These are phyloP conservation scores for Triticum urartu DNA, from an alignment of 176 grass and related monocot species.

Conservation along the genomic window DNA sequence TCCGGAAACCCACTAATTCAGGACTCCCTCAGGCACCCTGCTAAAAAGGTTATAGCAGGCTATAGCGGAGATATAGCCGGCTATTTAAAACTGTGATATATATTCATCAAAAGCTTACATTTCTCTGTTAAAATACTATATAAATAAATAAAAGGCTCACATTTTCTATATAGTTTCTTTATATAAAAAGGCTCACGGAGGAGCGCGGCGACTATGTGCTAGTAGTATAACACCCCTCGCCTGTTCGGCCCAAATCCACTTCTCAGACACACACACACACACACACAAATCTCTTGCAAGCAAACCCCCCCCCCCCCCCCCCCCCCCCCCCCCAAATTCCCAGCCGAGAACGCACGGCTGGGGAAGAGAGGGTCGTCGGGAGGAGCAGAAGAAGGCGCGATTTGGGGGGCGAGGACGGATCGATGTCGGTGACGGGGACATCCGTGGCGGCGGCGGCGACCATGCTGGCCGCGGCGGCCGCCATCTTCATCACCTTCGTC, in stretches of 20 bases:
- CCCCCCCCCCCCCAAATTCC: too few species aligned
- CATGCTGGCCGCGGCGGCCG: slow-evolving; percentile 48
- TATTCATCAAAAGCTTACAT: too few species aligned
- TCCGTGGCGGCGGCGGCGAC: slow-evolving; percentile 41
- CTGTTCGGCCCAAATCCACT: slow-evolving; percentile 18
- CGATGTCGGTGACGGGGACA: slow-evolving; percentile 45
- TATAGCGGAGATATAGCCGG: too few species aligned
- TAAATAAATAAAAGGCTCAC: too few species aligned
- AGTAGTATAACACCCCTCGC: not conserved
- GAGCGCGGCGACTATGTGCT: not conserved
- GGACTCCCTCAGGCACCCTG: too few species aligned
- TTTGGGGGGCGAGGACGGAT: not conserved
- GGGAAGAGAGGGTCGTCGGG: slow-evolving; percentile 2
- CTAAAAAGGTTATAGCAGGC: too few species aligned
- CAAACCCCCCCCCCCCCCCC: not conserved
- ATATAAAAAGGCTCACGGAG: not conserved
- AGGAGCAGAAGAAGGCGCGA: not conserved
- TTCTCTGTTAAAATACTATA: too few species aligned
- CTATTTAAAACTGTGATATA: too few species aligned
- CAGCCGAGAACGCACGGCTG: slow-evolving; percentile 19
- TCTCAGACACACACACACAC: not conserved
- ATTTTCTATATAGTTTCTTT: too few species aligned
- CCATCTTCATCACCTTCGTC: slow-evolving; percentile 70
- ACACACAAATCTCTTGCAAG: not conserved
- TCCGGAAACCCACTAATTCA: too few species aligned